phyloP scores from a whole-genome alignment of 164 flowering plant species.

The Annona cherimola region DNA sequence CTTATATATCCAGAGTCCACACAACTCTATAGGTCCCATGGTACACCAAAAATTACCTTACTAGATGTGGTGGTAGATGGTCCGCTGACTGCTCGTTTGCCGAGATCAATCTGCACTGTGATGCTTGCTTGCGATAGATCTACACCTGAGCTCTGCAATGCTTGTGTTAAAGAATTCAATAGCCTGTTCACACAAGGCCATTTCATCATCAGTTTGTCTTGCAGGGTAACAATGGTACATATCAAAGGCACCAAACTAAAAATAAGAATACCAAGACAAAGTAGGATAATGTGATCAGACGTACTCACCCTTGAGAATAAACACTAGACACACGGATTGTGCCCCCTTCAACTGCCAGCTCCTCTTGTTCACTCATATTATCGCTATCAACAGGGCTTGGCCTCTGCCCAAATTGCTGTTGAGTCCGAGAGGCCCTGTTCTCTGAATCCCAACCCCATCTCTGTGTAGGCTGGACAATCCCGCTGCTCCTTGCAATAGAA shows the following conservation, averaged over 20 bases:
- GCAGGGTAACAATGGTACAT: neutral
- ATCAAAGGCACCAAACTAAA: neutral
- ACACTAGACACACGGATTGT: conserved; percentile 73
- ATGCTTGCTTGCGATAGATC: conserved; percentile 85
- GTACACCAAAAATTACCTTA: conserved; percentile 35
- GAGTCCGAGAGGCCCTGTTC: conserved; percentile 19
- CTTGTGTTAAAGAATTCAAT: conserved; percentile 67
- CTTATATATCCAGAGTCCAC: too few relatives aligned
- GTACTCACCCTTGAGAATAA: conserved; percentile 73
- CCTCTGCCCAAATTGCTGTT: conserved; percentile 18
- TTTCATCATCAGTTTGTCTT: neutral
- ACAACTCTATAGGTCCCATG: neutral
- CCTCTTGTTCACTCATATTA: conserved; percentile 43
- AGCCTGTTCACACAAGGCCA: conserved; percentile 44
- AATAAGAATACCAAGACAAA: too few relatives aligned
- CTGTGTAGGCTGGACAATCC: conserved; percentile 38
- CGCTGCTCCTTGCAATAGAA: conserved; percentile 26
- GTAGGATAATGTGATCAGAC: neutral
- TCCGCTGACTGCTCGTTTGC: conserved; percentile 47
- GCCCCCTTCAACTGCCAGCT: conserved; percentile 74
- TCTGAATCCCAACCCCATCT: conserved; percentile 30
- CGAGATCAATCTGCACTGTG: conserved; percentile 87
- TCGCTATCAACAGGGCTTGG: conserved; percentile 33
- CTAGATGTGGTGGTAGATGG: conserved; percentile 23
- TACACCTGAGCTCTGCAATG: conserved; percentile 79